These are phyloP conservation scores for Fusarium abutilonis DNA, from an alignment of 2,329 filamentous ascomycete species.

Conservation along the genomic window DNA sequence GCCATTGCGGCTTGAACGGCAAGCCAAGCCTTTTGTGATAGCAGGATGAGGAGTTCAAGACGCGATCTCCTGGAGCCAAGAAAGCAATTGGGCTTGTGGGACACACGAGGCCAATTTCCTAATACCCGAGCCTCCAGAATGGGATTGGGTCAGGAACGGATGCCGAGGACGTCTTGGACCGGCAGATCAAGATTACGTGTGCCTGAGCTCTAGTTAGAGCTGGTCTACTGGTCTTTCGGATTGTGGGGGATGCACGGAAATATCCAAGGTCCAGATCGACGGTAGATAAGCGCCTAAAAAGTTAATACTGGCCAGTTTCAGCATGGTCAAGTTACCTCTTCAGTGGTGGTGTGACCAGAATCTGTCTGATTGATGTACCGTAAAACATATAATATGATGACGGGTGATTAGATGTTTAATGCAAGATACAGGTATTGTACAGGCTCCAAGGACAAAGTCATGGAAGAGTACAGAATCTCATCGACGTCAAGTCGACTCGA, in stretches of 20 bases:
- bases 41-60: slow-evolving; percentile 14
- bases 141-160: slow-evolving; percentile 1
- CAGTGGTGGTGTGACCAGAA: neutral
- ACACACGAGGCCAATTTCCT: slow-evolving; percentile 33
- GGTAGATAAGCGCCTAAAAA: neutral
- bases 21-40: slow-evolving; percentile 24
- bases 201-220: neutral
- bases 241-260: slow-evolving; percentile 8
- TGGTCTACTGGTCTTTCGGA: neutral
- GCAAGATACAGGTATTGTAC: slow-evolving; percentile 21
- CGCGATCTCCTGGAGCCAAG: slow-evolving; percentile 4
- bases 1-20: neutral
- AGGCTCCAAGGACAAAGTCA: neutral
- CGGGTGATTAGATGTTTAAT: neutral
- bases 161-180: too few relatives aligned
- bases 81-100: neutral
- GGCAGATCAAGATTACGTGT: neutral
- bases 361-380: neutral
- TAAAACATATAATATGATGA: neutral
- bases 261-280: neutral
- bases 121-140: neutral
- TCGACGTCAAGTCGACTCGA: neutral
- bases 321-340: neutral
- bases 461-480: neutral
- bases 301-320: neutral